Base-by-base conservation (phyloP, 2,329 filamentous ascomycete genomes). In the Ceratocystis cacaofunesta region DNA sequence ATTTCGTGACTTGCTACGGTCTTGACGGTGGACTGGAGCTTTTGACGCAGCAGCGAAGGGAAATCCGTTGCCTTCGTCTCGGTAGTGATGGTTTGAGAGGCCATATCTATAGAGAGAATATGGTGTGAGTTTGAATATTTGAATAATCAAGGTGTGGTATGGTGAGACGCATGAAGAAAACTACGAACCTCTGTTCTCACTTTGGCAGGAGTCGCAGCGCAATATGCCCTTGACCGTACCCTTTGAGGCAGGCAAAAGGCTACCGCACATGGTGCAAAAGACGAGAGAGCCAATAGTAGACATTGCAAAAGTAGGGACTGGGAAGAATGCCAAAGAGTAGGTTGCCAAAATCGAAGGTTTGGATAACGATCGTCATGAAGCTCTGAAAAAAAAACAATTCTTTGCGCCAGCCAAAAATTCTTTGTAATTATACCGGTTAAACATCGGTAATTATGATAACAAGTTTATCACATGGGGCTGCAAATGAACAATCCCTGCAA, bases 261-360 rank as follows among this genome's bases (percentile, higher is more conserved):
- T 95, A 68, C 92, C 92, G 75, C 92, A 97, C 74, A 92, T 89
- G 64, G 82, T 89, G 78, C 92, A 97, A 76, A 97, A 97, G 44
- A 96, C 86, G 50, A 97, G 80, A 63, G 91, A 92, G 65, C 91
- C 92, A 70, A 96, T 91, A 19, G 89, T 86, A 69, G 92, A 85
- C 92, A 96, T 96, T 68, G 70, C 78, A n/a, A 22, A 55, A 5
- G 32, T 32, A 17, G 2, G 12, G 10, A 12, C 4, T 61, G 58
- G 60, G 8, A 62, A 62, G 22, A 8, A 5, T 41, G 36, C 12
- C 3, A 15, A 41, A 41, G 2, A 41, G 2, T 41, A 4, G 36
- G 12, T 41, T 41, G 10, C 36, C 36, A 41, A 41, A 41, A 41
- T 41, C 12, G 1, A 41, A 41, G 12, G 36, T 15, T 41, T 41